Evolutionary conservation across 2,329 filamentous ascomycete species (phyloP), one percentile per base, ranked within the genome.

Genomic region (Claviceps pusilla): DNA sequence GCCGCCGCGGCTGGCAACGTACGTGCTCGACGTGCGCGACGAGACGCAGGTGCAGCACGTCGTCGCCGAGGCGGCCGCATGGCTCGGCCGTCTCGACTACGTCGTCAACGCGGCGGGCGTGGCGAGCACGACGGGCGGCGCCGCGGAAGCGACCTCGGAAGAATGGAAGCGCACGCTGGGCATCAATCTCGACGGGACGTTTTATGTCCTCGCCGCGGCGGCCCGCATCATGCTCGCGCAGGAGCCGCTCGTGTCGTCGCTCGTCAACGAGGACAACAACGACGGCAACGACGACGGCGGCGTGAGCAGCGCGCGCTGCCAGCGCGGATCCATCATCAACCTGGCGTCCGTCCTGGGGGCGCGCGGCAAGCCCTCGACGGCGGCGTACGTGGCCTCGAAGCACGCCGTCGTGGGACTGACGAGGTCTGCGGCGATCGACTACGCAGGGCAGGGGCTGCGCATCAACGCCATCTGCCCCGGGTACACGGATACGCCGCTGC

Each of bases 391-490:
- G 3, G 68, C 75, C 0, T 69, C 73, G 48, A 81, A 80, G 63
- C 76, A 79, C 61, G 77, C 72, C 35, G 71, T 78, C 5, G 59
- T 79, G 51, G 76, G 76, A 0, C 65, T 83, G 48, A 79, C 76
- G 9, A 74, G 70, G 60, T 72, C 71, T 2, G 78, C 82, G 57
- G 78, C 74, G 1, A 71, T 73, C 50, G 69, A 70, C 1, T 82
- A 81, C 64, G 75, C 73, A 0, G 60, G 68, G 4, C 61, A 69
- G 50, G 73, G 72, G 3, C 79, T 82, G 55, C 73, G 78, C 50
- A 76, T 83, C 63, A 83, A 83, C 60, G 77, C 77, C 3, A 74
- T 82, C n/a, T 80, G 79, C 54, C 79, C 78, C 0, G 76, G 72
- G 10, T 76, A 73, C 19, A 67, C 76, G 39, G 62, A 65, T 48